phyloP scores from a whole-genome alignment of 2,329 filamentous ascomycete genomes.

The Trichophyton benhamiae region DNA sequence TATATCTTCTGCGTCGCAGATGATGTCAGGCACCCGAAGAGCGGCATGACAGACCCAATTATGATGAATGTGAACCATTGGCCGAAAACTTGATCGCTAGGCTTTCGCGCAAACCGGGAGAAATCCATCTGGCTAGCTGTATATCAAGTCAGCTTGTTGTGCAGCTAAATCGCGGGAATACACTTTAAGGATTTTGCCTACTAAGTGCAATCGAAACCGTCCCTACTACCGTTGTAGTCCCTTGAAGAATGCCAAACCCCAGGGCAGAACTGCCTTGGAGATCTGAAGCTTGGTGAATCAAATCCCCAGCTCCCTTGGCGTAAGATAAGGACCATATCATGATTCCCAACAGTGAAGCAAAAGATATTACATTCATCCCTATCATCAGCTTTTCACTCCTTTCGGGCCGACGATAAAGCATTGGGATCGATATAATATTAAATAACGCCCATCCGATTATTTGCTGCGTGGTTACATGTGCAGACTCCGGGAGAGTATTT shows the following conservation, averaged over 20 bases:
- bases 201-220: conserved; percentile 35
- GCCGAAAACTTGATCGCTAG: conserved; percentile 32
- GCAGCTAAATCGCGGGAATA: neutral
- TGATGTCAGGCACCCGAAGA: conserved; percentile 26
- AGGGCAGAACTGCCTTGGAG: conserved; percentile 11
- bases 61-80: conserved; percentile 22
- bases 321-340: conserved; percentile 11
- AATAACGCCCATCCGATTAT: conserved; percentile 28
- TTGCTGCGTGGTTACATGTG: conserved; percentile 24
- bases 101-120: conserved; percentile 31
- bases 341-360: conserved; percentile 8
- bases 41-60: neutral
- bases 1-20: conserved; percentile 24
- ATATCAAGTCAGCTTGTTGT: neutral
- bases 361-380: conserved; percentile 2
- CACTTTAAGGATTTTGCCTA: neutral
- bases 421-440: conserved; percentile 26
- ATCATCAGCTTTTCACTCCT: conserved; percentile 7
- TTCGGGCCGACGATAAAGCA: conserved; percentile 36
- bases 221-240: conserved; percentile 34
- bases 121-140: conserved; percentile 34
- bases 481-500: conserved; percentile 24
- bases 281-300: neutral
- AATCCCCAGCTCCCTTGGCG: conserved; percentile 7
- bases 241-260: conserved; percentile 28